Evolutionary conservation across 1,284 basidiomycete species (phyloP).

Genomic region (Puccinia sorghi): DNA sequence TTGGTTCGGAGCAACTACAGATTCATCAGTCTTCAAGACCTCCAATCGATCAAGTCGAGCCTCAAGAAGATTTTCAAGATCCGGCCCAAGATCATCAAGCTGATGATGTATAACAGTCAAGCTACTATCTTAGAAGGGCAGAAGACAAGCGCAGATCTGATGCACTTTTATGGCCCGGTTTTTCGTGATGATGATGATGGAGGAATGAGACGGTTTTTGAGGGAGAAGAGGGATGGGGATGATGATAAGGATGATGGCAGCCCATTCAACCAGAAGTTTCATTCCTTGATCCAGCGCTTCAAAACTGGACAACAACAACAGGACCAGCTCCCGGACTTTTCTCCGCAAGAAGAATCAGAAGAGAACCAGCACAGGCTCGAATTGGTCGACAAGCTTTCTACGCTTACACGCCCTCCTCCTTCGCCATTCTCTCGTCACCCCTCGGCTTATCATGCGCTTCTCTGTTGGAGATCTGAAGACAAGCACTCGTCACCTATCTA

Average conservation of each 20-base stretch:
- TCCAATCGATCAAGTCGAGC: conserved; percentile 30
- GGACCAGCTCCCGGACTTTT: neutral
- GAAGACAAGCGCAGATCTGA: neutral
- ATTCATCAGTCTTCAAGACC: conserved; percentile 35
- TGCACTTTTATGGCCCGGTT: neutral
- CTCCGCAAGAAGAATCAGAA: no score
- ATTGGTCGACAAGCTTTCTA: neutral
- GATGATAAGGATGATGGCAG: neutral
- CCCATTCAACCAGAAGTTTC: conserved; percentile 1
- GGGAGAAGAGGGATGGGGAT: no score
- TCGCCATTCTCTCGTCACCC: neutral
- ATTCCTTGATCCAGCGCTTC: neutral
- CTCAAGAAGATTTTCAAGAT: conserved; percentile 38
- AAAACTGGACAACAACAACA: neutral
- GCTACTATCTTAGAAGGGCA: neutral
- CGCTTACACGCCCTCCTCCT: neutral
- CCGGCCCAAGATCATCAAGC: conserved; percentile 5
- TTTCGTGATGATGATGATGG: neutral
- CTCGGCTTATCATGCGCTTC: neutral
- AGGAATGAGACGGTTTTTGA: neutral
- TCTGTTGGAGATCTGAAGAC: conserved; percentile 23
- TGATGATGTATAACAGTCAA: neutral
- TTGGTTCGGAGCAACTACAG: neutral
- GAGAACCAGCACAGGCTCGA: neutral
- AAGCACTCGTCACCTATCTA: conserved; percentile 2